Percentiles rank a stretch among this genome's conserved stretches.
Evolutionary conservation across 2,329 filamentous ascomycete species (phyloP).

Genomic region (Aspergillus sp.): DNA sequence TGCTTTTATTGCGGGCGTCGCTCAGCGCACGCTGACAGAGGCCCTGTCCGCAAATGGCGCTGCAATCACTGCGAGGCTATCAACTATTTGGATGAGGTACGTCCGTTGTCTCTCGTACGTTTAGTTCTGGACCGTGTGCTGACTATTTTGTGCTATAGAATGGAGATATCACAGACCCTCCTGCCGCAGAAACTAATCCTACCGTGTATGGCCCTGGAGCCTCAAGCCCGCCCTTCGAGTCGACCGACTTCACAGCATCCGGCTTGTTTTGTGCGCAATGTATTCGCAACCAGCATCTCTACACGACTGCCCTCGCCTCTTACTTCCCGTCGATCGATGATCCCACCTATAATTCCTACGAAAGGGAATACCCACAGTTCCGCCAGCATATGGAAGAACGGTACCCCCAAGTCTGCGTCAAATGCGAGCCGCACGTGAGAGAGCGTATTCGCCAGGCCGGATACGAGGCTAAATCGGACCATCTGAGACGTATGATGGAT

Average conservation of each 20-base stretch:
- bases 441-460: conserved; percentile 60
- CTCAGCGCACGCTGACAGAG: conserved; percentile 53
- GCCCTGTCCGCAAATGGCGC: conserved; percentile 56
- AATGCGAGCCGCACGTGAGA: conserved; percentile 68
- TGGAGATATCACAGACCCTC: conserved; percentile 84
- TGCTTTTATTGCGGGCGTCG: conserved; percentile 81
- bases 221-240: conserved; percentile 40
- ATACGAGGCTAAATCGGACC: conserved; percentile 78
- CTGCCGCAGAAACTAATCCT: conserved; percentile 50
- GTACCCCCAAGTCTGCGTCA: conserved; percentile 80
- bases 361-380: conserved; percentile 61
- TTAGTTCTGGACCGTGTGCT: conserved; percentile 13
- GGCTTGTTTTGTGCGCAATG: conserved; percentile 66
- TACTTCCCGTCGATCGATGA: conserved; percentile 63
- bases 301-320: conserved; percentile 66
- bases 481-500: conserved; percentile 66
- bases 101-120: conserved; percentile 14
- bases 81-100: conserved; percentile 81
- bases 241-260: conserved; percentile 25
- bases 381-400: conserved; percentile 65
- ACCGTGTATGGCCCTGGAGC: conserved; percentile 25
- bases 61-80: conserved; percentile 74
- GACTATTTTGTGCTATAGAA: conserved; percentile 45
- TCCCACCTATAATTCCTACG: conserved; percentile 60
- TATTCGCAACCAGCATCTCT: conserved; percentile 78